Evolutionary conservation across 805 yeast genomes (phyloP).

Genomic region (Kluyveromyces aestuarii): DNA sequence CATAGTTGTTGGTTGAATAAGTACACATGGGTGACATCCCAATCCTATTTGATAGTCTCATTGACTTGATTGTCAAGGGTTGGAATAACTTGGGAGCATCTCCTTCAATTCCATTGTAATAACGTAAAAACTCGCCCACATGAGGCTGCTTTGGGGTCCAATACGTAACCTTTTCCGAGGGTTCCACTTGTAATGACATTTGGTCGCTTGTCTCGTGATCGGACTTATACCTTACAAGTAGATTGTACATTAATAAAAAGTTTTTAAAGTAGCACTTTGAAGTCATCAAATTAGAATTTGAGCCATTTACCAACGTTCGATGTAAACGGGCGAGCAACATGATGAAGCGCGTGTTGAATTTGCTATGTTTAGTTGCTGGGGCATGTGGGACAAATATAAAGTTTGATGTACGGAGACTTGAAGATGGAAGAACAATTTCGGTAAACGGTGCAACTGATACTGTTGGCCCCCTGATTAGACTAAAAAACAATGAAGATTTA

Average conservation of each 20-base stretch:
- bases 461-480: constrained; percentile 19
- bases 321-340: background rate
- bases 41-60: constrained; percentile 39
- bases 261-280: background rate
- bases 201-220: background rate
- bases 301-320: background rate
- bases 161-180: constrained; percentile 4
- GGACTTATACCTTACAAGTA: background rate
- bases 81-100: constrained; percentile 33
- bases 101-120: constrained; percentile 1
- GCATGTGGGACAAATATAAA: background rate
- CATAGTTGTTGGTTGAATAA: constrained; percentile 37
- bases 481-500: constrained; percentile 16
- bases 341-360: background rate
- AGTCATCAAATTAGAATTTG: no score
- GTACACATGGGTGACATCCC: constrained; percentile 52
- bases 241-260: background rate
- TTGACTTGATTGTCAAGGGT: constrained; percentile 34
- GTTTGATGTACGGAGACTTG: background rate
- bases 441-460: constrained; percentile 13
- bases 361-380: background rate
- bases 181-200: background rate
- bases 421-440: constrained; percentile 9
- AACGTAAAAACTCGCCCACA: constrained; percentile 7
- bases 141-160: constrained; percentile 12